These are phyloP conservation scores for Eucalyptus erythrocorys DNA, from an alignment of 345 rosid species.

Conservation along the genomic window DNA sequence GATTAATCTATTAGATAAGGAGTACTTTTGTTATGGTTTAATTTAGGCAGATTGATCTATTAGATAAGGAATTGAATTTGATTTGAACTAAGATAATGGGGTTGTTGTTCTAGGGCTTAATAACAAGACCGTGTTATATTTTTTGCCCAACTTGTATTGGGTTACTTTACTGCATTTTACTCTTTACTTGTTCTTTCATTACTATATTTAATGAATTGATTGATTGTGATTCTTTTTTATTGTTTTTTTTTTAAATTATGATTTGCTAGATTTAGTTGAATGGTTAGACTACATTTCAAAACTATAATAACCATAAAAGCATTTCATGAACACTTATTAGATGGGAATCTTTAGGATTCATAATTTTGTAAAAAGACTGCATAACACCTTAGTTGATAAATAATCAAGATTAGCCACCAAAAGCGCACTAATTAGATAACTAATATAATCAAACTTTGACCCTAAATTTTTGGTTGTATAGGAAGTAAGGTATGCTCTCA, in stretches of 20 bases:
- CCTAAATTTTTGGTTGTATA: too few relatives aligned
- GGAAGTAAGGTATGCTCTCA: too few relatives aligned
- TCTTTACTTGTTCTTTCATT: too few relatives aligned
- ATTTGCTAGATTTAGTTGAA: too few relatives aligned
- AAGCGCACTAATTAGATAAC: neutral
- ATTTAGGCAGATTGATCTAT: too few relatives aligned
- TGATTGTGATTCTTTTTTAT: neutral
- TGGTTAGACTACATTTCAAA: too few relatives aligned
- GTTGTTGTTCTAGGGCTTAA: neutral
- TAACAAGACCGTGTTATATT: neutral
- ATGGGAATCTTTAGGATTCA: neutral
- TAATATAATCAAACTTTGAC: too few relatives aligned
- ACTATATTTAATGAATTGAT: neutral
- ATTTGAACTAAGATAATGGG: neutral
- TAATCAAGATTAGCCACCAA: too few relatives aligned
- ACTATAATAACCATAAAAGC: too few relatives aligned
- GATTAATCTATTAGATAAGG: neutral
- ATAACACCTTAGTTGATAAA: neutral
- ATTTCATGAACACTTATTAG: too few relatives aligned
- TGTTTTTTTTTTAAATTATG: neutral
- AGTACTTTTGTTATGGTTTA: neutral
- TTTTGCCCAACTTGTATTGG: accelerated
- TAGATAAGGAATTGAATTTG: neutral
- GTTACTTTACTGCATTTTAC: neutral
- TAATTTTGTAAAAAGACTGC: neutral